Evolutionary conservation across 1,139 yeast species (phyloP).

Genomic region (Geotrichum klebahnii): DNA sequence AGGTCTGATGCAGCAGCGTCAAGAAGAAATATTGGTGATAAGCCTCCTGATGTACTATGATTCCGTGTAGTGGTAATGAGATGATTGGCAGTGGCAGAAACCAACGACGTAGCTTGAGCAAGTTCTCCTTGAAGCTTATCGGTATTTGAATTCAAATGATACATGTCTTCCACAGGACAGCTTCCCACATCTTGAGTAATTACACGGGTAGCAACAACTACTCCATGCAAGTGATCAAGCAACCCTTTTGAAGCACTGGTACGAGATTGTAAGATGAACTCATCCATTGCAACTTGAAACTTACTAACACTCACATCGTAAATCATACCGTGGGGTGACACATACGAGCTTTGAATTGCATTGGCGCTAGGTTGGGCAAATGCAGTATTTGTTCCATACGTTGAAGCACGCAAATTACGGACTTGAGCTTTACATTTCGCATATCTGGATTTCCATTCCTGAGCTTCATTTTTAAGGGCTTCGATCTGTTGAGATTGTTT

Average conservation of each 20-base stretch:
- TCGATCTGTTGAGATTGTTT: slow-evolving; percentile 32
- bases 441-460: slow-evolving; percentile 40
- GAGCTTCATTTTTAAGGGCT: slow-evolving; percentile 37
- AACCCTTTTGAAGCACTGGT: slow-evolving; percentile 26
- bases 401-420: slow-evolving; percentile 33
- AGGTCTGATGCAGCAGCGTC: slow-evolving; percentile 79
- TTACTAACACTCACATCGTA: slow-evolving; percentile 31
- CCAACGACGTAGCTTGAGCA: slow-evolving; percentile 39
- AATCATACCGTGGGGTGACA: slow-evolving; percentile 28
- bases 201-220: slow-evolving; percentile 39
- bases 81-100: slow-evolving; percentile 70
- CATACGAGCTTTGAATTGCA: slow-evolving; percentile 4
- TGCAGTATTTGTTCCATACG: slow-evolving; percentile 25
- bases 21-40: slow-evolving; percentile 68
- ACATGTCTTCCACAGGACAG: slow-evolving; percentile 31
- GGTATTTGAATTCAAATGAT: slow-evolving; percentile 2
- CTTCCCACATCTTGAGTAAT: slow-evolving; percentile 41
- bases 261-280: slow-evolving; percentile 34
- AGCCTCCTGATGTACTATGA: slow-evolving; percentile 57
- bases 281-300: slow-evolving; percentile 37
- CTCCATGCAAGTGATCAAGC: slow-evolving; percentile 36
- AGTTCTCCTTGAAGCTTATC: slow-evolving; percentile 30
- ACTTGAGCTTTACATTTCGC: slow-evolving; percentile 36
- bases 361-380: slow-evolving; percentile 9
- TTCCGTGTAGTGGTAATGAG: slow-evolving; percentile 77